Evolutionary conservation across 805 yeast species (phyloP).

Genomic region (Yarrowia osloensis): DNA sequence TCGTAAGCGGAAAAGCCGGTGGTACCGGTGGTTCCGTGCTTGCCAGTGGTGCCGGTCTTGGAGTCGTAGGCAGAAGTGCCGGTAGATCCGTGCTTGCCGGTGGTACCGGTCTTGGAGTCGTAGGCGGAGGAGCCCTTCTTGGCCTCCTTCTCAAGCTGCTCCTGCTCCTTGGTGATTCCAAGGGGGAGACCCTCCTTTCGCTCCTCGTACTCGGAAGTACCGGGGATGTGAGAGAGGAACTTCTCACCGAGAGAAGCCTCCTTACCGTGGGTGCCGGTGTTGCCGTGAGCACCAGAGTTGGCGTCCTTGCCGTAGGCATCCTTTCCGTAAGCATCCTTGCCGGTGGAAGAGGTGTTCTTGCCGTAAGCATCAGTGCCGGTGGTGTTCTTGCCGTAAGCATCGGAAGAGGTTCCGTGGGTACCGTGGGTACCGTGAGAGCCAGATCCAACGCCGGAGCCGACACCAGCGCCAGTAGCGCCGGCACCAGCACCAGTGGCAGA

Average conservation of each 20-base stretch:
- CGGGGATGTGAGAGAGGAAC: constrained; percentile 9
- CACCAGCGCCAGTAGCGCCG: not conserved
- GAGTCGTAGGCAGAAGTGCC: not conserved
- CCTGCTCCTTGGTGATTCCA: constrained; percentile 19
- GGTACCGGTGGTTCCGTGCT: not conserved
- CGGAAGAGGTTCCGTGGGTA: not conserved
- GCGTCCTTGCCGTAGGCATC: not conserved
- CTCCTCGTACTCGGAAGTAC: constrained; percentile 30
- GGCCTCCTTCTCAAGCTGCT: constrained; percentile 1
- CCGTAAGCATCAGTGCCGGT: too few relatives aligned
- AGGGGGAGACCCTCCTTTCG: constrained; percentile 20
- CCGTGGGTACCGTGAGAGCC: not conserved
- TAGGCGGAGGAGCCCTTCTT: constrained; percentile 1
- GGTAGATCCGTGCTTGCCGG: constrained; percentile 1
- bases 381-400: too few relatives aligned
- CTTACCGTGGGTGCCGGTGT: not conserved
- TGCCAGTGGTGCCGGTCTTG: not conserved
- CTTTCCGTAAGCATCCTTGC: not conserved
- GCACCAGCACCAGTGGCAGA: not conserved
- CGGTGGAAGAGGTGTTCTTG: not conserved
- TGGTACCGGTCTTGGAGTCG: not conserved
- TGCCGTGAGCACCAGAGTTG: not conserved
- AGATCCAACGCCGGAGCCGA: too few relatives aligned
- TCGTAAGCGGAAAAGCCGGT: not conserved
- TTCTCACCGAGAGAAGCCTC: constrained; percentile 23